phyloP scores from a whole-genome alignment of 2,329 filamentous ascomycete species.

The Pochonia chlamydosporia region DNA sequence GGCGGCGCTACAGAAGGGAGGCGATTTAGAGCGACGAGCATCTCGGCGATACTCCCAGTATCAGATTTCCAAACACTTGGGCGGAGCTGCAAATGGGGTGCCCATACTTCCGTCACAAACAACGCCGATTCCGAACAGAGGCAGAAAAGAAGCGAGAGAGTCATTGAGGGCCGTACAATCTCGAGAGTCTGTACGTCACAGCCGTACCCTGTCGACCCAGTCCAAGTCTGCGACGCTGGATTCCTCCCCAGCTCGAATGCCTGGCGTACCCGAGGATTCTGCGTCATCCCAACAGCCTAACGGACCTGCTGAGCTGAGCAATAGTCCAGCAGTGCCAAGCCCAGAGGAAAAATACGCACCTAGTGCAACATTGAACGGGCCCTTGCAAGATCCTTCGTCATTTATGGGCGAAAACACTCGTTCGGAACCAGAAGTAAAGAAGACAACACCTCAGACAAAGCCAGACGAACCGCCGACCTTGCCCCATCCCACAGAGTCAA shows the following conservation, averaged over 20 bases:
- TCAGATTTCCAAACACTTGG: conserved; percentile 91
- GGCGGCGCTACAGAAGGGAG: conserved; percentile 83
- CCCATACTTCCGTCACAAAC: conserved; percentile 82
- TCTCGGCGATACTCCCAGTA: conserved; percentile 94
- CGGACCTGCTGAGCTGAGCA: conserved; percentile 7
- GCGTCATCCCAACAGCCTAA: conserved; percentile 15
- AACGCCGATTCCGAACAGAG: conserved; percentile 78
- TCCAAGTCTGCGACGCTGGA: conserved; percentile 42
- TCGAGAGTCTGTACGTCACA: conserved; percentile 45
- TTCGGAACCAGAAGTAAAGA: conserved; percentile 9
- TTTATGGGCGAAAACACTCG: conserved; percentile 19
- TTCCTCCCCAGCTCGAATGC: conserved; percentile 54
- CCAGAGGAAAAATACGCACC: conserved; percentile 59
- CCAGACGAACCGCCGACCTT: conserved; percentile 13
- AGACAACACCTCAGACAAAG: conserved; percentile 15
- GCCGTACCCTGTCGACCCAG: conserved; percentile 40
- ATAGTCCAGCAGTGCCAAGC: conserved; percentile 41
- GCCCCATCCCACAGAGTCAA: conserved; percentile 34
- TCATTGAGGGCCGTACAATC: conserved; percentile 66
- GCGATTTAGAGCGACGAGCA: conserved; percentile 85
- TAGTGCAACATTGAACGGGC: conserved; percentile 55
- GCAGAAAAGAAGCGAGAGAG: conserved; percentile 71
- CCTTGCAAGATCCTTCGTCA: conserved; percentile 40
- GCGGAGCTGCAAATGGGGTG: conserved; percentile 72
- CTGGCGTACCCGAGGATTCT: conserved; percentile 60